Evolutionary conservation across 352 stramenopile genomes (phyloP), one percentile per base, ranked within the genome.

Genomic region (Proteromonas lacertae): DNA sequence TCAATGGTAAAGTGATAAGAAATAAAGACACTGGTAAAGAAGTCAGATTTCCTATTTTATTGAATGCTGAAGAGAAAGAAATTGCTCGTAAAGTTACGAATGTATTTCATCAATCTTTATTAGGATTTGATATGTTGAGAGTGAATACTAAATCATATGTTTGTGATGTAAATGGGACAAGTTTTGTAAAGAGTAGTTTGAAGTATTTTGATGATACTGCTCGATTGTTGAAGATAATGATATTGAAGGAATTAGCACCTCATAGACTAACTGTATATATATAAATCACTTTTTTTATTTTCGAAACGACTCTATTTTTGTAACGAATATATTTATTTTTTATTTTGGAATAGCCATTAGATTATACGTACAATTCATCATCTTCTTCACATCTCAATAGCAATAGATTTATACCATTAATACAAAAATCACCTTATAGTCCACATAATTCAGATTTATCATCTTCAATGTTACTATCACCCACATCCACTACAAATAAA

Each of bases 141-240:
- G 32, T 34, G 56, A 29, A 44, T 55, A 40, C 56, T 53, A 14
- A 55, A 17, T 68, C 74, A 18, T 96, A 90, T 51, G 81, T 96
- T 7, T 98, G 86, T 59, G 88, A 99, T 57, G 88, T 99, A 16
- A 99, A 99, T 54, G 88, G 88, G 16, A 97, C 79, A 72, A 92
- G 71, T 47, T 99, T 98, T 53, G 88, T 98, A 14, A 99, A 98
- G 61, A 97, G 95, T 44, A 94, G 76, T 32, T 65, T 83, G 32
- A 97, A 96, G 62, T 96, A 96, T 55, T 96, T 93, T 46, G 81
- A 96, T 50, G 82, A 95, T 55, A 91, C 75, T 46, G 75, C 75
- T 1, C 59, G 88, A 35, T 78, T 96, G 38, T 59, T 95, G 1
- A 59, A 52, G 1, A 55, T 73, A 36, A 38, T 49, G 1, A 40